Percentiles rank a stretch among this genome's conserved stretches.
Conservation (phyloP, 208 protist genomes). For the Crithidia thermophila region DNA sequence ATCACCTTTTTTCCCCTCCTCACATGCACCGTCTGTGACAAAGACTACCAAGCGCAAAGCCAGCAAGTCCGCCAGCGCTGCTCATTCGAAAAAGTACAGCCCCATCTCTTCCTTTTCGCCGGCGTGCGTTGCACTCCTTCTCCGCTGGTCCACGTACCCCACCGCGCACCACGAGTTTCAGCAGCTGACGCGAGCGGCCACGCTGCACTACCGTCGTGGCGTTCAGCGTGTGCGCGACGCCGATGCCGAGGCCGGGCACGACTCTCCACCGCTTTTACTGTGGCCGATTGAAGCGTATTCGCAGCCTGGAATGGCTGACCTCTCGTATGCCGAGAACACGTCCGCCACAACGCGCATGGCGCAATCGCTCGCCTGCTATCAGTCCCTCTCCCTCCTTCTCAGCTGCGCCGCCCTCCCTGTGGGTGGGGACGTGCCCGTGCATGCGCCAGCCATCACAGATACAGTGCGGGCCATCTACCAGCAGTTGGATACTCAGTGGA, state of each 20-base stretch:
- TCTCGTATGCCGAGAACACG: conserved; percentile 15
- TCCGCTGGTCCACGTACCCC: conserved; percentile 52
- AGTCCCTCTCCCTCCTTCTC: conserved; percentile 27
- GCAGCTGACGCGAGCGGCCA: conserved; percentile 24
- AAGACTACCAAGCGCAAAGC: no score
- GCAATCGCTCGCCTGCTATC: conserved; percentile 28
- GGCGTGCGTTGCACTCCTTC: conserved; percentile 27
- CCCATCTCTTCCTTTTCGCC: conserved; percentile 11
- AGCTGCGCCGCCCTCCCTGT: conserved; percentile 10
- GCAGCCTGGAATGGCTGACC: neutral
- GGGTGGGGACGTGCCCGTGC: neutral
- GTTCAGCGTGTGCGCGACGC: no score
- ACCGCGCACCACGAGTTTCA: conserved; percentile 33
- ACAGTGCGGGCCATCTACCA: conserved; percentile 9
- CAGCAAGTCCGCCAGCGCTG: neutral
- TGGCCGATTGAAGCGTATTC: conserved; percentile 31
- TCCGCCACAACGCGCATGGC: neutral
- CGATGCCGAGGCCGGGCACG: no score
- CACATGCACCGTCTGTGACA: no score
- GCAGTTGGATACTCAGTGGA: no score
- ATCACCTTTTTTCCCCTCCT: no score
- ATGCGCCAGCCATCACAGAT: neutral
- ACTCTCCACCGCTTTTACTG: conserved; percentile 28
- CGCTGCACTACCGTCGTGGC: neutral
- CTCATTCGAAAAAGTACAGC: no score